Conservation (phyloP, 495 filamentous ascomycete genomes). For the Penicillium subrubescens region DNA sequence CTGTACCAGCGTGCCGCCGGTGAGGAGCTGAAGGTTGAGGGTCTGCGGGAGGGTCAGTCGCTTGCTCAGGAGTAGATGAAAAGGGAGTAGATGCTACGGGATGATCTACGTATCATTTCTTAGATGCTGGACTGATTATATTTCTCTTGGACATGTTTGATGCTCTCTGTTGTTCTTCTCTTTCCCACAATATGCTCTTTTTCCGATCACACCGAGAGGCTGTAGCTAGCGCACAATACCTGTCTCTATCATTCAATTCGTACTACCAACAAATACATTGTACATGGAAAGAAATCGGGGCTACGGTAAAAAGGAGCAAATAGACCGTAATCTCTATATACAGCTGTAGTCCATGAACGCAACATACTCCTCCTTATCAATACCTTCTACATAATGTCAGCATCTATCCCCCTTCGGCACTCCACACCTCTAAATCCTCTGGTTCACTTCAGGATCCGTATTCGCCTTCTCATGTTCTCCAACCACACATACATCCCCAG, state of each 20-base stretch:
- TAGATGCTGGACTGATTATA: slow-evolving; percentile 35
- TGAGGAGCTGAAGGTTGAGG: slow-evolving; percentile 76
- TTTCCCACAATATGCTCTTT: slow-evolving; percentile 9
- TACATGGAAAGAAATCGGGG: neutral
- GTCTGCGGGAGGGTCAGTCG: slow-evolving; percentile 54
- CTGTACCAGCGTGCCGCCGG: slow-evolving; percentile 87
- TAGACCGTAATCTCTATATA: slow-evolving; percentile 1
- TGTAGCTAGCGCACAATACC: slow-evolving; percentile 26
- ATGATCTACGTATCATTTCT: slow-evolving; percentile 34
- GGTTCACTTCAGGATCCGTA: slow-evolving; percentile 51
- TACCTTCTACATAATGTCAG: neutral
- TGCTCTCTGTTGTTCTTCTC: slow-evolving; percentile 21
- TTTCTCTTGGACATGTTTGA: slow-evolving; percentile 34
- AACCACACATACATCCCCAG: slow-evolving; percentile 58
- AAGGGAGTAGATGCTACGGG: slow-evolving; percentile 5
- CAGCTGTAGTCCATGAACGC: neutral
- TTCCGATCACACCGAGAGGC: slow-evolving; percentile 16
- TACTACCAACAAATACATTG: neutral
- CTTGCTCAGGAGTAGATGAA: slow-evolving; percentile 51
- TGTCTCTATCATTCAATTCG: slow-evolving; percentile 9
- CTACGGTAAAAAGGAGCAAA: slow-evolving; percentile 1
- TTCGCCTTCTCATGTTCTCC: slow-evolving; percentile 73
- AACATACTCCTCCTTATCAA: neutral
- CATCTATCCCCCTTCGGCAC: neutral
- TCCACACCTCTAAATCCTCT: slow-evolving; percentile 25